Base-by-base conservation (phyloP, 108 stramenopile species). In the Skeletonema tropicum region DNA sequence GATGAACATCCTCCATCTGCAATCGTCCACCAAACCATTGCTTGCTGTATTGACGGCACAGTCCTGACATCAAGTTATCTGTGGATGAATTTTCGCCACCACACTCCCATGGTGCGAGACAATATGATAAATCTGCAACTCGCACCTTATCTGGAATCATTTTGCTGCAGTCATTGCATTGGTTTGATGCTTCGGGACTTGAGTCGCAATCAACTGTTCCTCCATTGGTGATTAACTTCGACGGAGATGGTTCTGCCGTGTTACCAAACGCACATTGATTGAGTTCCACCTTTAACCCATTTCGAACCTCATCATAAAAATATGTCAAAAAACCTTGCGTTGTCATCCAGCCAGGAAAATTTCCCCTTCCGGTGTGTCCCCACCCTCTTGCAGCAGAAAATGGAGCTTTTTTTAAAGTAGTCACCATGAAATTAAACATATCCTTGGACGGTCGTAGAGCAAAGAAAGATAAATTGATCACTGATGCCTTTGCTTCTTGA, bases 281-380 rank as follows among this genome's bases (percentile, higher is more conserved):
- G 70, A 91, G 63, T 74, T 90, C 90, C 0, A 91, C 88, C 66
- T 77, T 80, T 7, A 75, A 59, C n/a, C 77, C 70, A 35, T 77
- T 81, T 8, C 48, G 66, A 5, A 87, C 58, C 49, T 82, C 75
- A 35, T 91, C 90, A 67, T 88, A 91, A 41, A 77, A 88, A 57
- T 88, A 91, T 3, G 88, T 88, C 41, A 91, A 65, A 29, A 91
- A 60, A 0, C 90, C 90, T 41, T 88, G 90, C 64, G 85, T 84
- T 10, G 90, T 83, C 88, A 71, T 85, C 57, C 87, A 88, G 13
- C 90, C 90, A n/a, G 87, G 66, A 41, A 77, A 84, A 21, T 70
- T 48, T 35, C 88, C 86, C 11, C 86, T 70, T 14, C 87, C 87
- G 8, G 59, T 71, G 0, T 60, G 64, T 2, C 79, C 84, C 90